Percentiles rank a stretch among this genome's conserved stretches.
Evolutionary conservation across 441 rosid species (phyloP).

Genomic region (Arabidopsis hybrid): DNA sequence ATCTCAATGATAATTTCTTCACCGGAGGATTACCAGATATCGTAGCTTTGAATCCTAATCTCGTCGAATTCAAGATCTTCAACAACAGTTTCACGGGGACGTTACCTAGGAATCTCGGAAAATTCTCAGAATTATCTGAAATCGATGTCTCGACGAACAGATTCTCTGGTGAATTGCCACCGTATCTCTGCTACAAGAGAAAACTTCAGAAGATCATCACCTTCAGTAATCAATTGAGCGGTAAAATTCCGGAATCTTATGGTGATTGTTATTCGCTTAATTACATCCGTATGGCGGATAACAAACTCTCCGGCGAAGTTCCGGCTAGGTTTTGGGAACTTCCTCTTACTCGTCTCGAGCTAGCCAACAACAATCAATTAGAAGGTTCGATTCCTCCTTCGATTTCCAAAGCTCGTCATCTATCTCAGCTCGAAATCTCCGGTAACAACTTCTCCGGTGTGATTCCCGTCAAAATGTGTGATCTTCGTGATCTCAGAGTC

Average conservation of each 20-base stretch:
- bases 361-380: constrained; percentile 59
- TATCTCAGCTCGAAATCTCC: constrained; percentile 47
- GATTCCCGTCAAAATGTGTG: constrained; percentile 56
- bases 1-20: constrained; percentile 66
- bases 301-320: constrained; percentile 57
- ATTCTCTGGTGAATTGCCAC: constrained; percentile 63
- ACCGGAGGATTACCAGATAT: constrained; percentile 58
- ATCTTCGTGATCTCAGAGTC: constrained; percentile 36
- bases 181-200: constrained; percentile 53
- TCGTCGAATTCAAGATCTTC: constrained; percentile 60
- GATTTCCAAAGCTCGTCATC: constrained; percentile 45
- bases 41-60: constrained; percentile 56
- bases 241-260: constrained; percentile 56
- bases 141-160: constrained; percentile 69
- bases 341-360: constrained; percentile 49
- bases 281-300: constrained; percentile 57
- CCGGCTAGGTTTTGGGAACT: constrained; percentile 69
- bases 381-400: constrained; percentile 56
- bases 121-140: constrained; percentile 49
- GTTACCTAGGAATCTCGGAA: constrained; percentile 62
- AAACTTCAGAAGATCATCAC: constrained; percentile 48
- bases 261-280: constrained; percentile 57
- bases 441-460: constrained; percentile 66
- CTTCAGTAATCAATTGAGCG: constrained; percentile 61
- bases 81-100: constrained; percentile 74